phyloP scores from a whole-genome alignment of 2,329 filamentous ascomycete species.

The Ramularia collo-cygni region DNA sequence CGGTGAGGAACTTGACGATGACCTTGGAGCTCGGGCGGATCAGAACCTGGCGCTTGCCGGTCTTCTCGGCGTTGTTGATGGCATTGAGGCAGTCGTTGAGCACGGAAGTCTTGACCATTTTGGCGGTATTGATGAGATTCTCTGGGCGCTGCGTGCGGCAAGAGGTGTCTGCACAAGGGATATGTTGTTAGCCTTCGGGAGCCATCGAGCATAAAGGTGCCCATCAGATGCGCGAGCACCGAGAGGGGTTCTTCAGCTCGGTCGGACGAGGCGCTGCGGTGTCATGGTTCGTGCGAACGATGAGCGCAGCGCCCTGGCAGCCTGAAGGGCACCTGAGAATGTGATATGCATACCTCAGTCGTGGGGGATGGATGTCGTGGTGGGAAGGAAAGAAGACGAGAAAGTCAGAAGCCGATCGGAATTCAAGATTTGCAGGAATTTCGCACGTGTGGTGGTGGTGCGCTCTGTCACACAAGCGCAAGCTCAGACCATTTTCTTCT shows the following conservation, averaged over 20 bases:
- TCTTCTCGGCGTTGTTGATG: constrained; percentile 99
- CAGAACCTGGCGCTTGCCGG: constrained; percentile 97
- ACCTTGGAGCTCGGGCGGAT: constrained; percentile 99
- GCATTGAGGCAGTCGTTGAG: constrained; percentile 80
- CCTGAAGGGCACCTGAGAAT: constrained; percentile 42
- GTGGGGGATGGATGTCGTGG: constrained; percentile 7
- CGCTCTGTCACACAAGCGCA: background rate
- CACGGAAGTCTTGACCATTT: constrained; percentile 98
- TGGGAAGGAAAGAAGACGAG: background rate
- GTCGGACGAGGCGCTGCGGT: constrained; percentile 43
- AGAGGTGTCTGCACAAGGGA: constrained; percentile 54
- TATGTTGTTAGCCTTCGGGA: constrained; percentile 55
- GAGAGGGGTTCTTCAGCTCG: constrained; percentile 62
- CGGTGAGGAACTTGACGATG: constrained; percentile 97
- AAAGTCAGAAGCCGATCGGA: background rate
- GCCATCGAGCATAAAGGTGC: constrained; percentile 59
- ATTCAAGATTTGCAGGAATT: constrained; percentile 1
- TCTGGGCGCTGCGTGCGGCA: constrained; percentile 59
- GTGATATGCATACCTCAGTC: constrained; percentile 30
- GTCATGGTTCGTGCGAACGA: constrained; percentile 31
- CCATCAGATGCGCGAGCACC: constrained; percentile 45
- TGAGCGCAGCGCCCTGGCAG: constrained; percentile 44
- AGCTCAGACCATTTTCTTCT: constrained; percentile 3
- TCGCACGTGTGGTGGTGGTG: background rate
- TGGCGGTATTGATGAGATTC: constrained; percentile 71